Evolutionary conservation across 257 asterid species (phyloP), one percentile per base, ranked within the genome.

Genomic region (Fraxinus cuspidata): DNA sequence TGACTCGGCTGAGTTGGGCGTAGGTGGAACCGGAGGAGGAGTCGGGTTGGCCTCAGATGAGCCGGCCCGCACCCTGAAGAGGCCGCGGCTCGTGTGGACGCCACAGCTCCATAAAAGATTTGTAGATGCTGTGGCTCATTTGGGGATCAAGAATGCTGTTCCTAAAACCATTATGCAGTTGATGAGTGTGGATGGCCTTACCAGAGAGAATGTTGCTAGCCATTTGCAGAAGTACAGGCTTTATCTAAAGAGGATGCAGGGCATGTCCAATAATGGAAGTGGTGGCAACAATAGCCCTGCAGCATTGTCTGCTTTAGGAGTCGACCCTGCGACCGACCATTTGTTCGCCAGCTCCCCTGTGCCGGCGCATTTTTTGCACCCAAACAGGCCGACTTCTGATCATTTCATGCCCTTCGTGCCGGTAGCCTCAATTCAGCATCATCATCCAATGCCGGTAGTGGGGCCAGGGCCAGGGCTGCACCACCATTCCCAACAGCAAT

Each of bases 301-400:
- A 11, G 83, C 81, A n/a, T 64, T 77, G 66, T 34, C 87, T 3
- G 86, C 79, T 31, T 27, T 81, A 28, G 89, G 83, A 1, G 71
- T 81, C 81, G 90, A 88, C 84, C 72, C 91, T 19, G 94, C 90
- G 74, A 89, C 82, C 28, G 92, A 88, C 78, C 92, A 80, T 58
- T 77, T 91, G 79, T 91, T 91, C 69, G 97, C 92, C 2, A 90
- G 92, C 84, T 86, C 96, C 0, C 96, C 96, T 0, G 94, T 92
- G 7, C 94, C 97, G 0, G 79, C 95, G 0, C 97, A 87, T 82
- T 92, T 92, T 74, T 81, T 91, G 81, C 92, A 88, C n/a, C 96
- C 86, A 7, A 84, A 77, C 34, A 78, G 96, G 80, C 81, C 83
- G 5, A 89, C 76, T 77, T 73, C 92, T 3, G 95, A 92, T 5